A percentile compares a stretch with the other conserved stretches of the same genome.
Conservation (phyloP, 106 monocot genomes). For the Phalaenopsis equestris region DNA sequence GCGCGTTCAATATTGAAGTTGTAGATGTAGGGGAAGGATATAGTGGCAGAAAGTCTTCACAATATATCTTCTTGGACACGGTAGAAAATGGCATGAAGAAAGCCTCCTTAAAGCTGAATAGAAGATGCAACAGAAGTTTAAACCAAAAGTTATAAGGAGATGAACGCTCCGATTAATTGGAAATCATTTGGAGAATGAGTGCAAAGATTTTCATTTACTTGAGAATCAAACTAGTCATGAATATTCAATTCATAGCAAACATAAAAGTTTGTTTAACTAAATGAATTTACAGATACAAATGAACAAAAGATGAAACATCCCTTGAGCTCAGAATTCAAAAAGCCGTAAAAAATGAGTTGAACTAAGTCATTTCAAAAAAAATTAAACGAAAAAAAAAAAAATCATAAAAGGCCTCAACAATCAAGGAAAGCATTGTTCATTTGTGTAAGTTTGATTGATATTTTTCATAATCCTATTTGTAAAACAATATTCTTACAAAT, state of each 20-base stretch:
- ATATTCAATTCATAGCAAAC: background rate
- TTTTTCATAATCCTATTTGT: no score
- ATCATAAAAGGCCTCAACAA: background rate
- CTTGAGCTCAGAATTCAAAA: background rate
- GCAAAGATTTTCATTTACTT: background rate
- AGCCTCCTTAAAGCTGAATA: constrained; percentile 84
- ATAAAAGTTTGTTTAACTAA: background rate
- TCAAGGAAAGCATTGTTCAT: no score
- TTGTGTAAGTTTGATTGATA: no score
- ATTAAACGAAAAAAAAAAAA: background rate
- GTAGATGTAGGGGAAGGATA: constrained; percentile 33
- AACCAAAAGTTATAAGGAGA: background rate
- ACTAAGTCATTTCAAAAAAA: background rate
- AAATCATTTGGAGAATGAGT: background rate
- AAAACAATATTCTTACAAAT: no score
- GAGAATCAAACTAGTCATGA: constrained; percentile 3
- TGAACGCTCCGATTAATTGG: background rate
- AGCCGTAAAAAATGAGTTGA: background rate
- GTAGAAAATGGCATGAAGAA: constrained; percentile 68
- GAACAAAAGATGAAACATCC: background rate
- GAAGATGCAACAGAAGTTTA: background rate
- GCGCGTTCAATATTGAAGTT: constrained; percentile 17
- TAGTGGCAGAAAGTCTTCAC: constrained; percentile 59
- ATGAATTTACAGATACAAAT: background rate
- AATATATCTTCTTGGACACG: constrained; percentile 64